These are phyloP conservation scores for Amphicarpaea edgeworthii DNA, from an alignment of 306 rosid genomes.

Conservation along the genomic window DNA sequence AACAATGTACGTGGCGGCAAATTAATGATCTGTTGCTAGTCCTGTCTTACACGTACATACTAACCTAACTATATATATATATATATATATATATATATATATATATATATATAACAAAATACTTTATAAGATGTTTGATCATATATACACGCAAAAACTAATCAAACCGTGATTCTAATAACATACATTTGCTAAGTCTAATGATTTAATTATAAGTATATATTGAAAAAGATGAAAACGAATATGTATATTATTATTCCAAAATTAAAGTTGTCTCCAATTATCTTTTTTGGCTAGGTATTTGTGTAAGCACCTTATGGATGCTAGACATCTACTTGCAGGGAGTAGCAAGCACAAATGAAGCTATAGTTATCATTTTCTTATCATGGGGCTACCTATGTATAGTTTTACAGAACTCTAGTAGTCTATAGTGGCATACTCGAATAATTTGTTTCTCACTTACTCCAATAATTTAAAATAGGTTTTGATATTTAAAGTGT, in stretches of 20 bases:
- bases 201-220: background rate
- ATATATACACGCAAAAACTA: background rate
- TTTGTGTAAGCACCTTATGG: conserved; percentile 22
- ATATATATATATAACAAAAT: no score
- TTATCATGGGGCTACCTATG: conserved; percentile 21
- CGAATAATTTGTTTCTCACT: conserved; percentile 32
- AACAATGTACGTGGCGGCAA: conserved; percentile 29
- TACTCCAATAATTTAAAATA: conserved; percentile 35
- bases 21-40: conserved; percentile 34
- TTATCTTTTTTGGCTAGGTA: conserved; percentile 38
- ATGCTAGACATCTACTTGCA: background rate
- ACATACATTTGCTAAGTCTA: background rate
- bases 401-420: conserved; percentile 12
- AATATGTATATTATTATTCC: background rate
- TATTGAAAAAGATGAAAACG: background rate
- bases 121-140: background rate
- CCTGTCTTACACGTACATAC: conserved; percentile 11
- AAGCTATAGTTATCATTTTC: conserved; percentile 21
- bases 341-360: conserved; percentile 22
- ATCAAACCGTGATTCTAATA: background rate
- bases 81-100: no score
- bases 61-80: conserved; percentile 17
- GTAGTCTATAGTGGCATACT: conserved; percentile 38
- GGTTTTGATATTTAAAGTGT: conserved; percentile 24
- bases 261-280: conserved; percentile 19